phyloP scores from a whole-genome alignment of 208 protist species.

The Trypanosoma avium region DNA sequence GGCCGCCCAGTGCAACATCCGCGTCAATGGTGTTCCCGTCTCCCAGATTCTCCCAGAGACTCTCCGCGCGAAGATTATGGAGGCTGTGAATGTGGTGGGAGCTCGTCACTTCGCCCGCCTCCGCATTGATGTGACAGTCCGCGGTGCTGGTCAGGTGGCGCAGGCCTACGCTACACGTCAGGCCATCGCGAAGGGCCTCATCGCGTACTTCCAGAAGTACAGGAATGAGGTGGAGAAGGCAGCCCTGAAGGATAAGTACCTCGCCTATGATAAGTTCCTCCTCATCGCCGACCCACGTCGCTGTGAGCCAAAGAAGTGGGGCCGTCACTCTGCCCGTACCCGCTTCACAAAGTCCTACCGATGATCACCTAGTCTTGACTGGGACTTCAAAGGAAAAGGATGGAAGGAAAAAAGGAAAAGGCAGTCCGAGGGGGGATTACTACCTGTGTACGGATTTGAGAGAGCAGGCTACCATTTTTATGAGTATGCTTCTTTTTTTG shows the following conservation, averaged over 20 bases:
- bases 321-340: slow-evolving; percentile 98
- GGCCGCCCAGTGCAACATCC: slow-evolving; percentile 96
- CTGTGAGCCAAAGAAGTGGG: slow-evolving; percentile 99
- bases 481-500: slow-evolving; percentile 13
- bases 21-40: slow-evolving; percentile 98
- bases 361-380: slow-evolving; percentile 2
- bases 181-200: slow-evolving; percentile 98
- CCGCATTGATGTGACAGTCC: slow-evolving; percentile 97
- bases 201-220: slow-evolving; percentile 99
- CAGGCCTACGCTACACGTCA: slow-evolving; percentile 99
- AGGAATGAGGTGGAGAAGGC: slow-evolving; percentile 94
- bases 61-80: slow-evolving; percentile 97
- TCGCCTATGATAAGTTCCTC: slow-evolving; percentile 98
- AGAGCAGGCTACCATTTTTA: slow-evolving; percentile 16
- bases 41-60: slow-evolving; percentile 97
- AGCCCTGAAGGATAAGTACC: slow-evolving; percentile 97
- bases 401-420: too few species aligned
- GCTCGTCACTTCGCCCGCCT: slow-evolving; percentile 93
- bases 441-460: background rate
- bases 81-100: slow-evolving; percentile 97
- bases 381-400: background rate
- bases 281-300: slow-evolving; percentile 99
- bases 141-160: slow-evolving; percentile 97
- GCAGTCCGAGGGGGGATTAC: background rate
- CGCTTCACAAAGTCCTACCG: slow-evolving; percentile 94